phyloP scores from a whole-genome alignment of 2,329 filamentous ascomycete genomes.

The Penicillium corylophilum region DNA sequence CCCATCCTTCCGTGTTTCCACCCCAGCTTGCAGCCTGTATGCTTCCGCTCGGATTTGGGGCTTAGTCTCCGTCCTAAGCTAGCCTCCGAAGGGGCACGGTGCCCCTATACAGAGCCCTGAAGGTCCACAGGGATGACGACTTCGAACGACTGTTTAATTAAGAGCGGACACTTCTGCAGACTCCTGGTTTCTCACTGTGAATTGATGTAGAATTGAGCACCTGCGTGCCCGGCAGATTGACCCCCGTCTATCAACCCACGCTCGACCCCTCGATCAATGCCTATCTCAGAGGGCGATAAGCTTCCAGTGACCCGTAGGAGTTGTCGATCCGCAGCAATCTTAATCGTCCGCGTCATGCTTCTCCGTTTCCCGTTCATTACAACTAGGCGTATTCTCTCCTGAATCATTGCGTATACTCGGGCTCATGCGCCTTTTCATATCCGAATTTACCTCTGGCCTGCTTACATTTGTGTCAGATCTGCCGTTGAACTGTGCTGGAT shows the following conservation, averaged over 20 bases:
- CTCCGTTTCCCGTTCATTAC: neutral
- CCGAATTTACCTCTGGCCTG: neutral
- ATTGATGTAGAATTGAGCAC: neutral
- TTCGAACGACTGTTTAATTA: constrained; percentile 9
- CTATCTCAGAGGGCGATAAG: constrained; percentile 9
- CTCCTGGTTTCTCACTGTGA: neutral
- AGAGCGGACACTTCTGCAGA: constrained; percentile 5
- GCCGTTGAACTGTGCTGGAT: neutral
- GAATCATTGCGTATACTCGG: neutral
- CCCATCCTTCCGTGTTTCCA: neutral
- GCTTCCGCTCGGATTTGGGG: neutral
- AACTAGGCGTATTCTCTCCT: neutral
- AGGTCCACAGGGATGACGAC: constrained; percentile 8
- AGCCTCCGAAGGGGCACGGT: neutral
- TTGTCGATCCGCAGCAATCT: constrained; percentile 20
- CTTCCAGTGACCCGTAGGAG: neutral
- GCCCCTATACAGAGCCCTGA: neutral
- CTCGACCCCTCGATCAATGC: neutral
- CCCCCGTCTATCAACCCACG: neutral
- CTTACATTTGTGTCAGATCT: neutral
- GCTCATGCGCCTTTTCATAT: neutral
- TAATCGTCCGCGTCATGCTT: constrained; percentile 20
- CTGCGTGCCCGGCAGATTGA: neutral
- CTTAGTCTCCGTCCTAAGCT: neutral
- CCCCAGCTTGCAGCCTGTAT: neutral